Percentiles rank a stretch among this genome's conserved stretches.
These are phyloP conservation scores for Aspergillus hancockii DNA, from an alignment of 495 filamentous ascomycete species.

Conservation along the genomic window DNA sequence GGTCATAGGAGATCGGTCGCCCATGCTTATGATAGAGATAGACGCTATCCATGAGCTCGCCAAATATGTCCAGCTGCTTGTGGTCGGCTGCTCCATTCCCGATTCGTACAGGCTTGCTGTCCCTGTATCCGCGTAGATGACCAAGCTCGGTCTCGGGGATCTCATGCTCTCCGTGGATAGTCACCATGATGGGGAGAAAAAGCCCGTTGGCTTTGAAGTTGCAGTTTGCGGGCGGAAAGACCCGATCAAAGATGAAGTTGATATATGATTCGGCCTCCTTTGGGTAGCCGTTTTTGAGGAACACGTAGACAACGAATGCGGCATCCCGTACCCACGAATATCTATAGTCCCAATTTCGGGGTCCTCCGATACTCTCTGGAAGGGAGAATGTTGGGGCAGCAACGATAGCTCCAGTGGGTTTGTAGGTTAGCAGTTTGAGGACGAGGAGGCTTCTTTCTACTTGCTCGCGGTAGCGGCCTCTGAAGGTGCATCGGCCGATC, in stretches of 20 bases:
- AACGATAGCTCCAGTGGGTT: slow-evolving; percentile 58
- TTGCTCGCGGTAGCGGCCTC: slow-evolving; percentile 69
- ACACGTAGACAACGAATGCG: slow-evolving; percentile 73
- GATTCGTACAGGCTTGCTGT: slow-evolving; percentile 68
- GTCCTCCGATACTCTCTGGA: slow-evolving; percentile 70
- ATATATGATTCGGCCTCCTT: slow-evolving; percentile 74
- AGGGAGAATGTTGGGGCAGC: slow-evolving; percentile 65
- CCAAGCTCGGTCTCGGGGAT: slow-evolving; percentile 65
- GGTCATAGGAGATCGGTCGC: slow-evolving; percentile 72
- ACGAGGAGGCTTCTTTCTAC: slow-evolving; percentile 68
- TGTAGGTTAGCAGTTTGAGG: slow-evolving; percentile 70
- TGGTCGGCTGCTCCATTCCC: slow-evolving; percentile 75
- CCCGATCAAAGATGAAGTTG: slow-evolving; percentile 68
- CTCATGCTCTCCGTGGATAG: slow-evolving; percentile 68
- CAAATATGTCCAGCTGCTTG: slow-evolving; percentile 74
- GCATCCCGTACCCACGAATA: slow-evolving; percentile 76
- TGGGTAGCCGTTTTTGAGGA: slow-evolving; percentile 72
- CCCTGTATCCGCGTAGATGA: slow-evolving; percentile 68
- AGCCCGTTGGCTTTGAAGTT: slow-evolving; percentile 42
- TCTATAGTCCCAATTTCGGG: slow-evolving; percentile 77
- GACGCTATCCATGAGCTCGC: slow-evolving; percentile 72
- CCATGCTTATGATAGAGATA: slow-evolving; percentile 79
- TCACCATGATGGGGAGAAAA: slow-evolving; percentile 76
- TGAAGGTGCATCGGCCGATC: slow-evolving; percentile 67
- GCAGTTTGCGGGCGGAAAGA: slow-evolving; percentile 45